Evolutionary conservation across 495 filamentous ascomycete genomes (phyloP).

Genomic region (Cenococcum geophilum): DNA sequence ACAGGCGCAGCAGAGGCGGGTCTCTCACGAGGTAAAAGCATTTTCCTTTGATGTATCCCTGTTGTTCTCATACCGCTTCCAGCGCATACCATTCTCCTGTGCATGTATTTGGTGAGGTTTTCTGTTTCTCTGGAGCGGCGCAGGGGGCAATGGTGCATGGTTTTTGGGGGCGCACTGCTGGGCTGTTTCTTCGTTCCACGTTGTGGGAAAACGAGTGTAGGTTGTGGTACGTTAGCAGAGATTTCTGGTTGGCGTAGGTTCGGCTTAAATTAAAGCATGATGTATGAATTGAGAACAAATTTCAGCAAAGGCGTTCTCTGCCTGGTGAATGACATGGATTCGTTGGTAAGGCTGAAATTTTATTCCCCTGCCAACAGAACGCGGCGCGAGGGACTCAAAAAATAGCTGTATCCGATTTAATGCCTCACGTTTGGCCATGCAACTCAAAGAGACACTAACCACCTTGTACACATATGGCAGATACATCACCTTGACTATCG

Average conservation of each 20-base stretch:
- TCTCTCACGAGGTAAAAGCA: slow-evolving; percentile 3
- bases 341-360: too few species aligned
- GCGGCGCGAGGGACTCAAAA: too few species aligned
- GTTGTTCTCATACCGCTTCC: slow-evolving; percentile 3
- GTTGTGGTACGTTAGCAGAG: neutral
- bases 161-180: neutral
- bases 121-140: neutral
- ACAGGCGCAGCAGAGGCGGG: slow-evolving; percentile 3
- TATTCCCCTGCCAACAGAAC: too few species aligned
- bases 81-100: neutral
- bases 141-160: neutral
- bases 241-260: neutral
- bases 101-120: neutral
- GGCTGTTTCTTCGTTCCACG: neutral
- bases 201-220: neutral
- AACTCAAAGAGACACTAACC: too few species aligned
- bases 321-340: too few species aligned
- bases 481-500: too few species aligned
- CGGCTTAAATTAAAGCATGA: too few species aligned
- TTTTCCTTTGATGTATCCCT: neutral
- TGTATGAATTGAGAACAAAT: too few species aligned
- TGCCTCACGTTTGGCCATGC: too few species aligned
- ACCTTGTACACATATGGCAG: too few species aligned
- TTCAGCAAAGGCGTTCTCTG: too few species aligned
- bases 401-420: too few species aligned